These are phyloP conservation scores for Lodderomyces beijingensis DNA, from an alignment of 1,139 yeast genomes.

Conservation along the genomic window DNA sequence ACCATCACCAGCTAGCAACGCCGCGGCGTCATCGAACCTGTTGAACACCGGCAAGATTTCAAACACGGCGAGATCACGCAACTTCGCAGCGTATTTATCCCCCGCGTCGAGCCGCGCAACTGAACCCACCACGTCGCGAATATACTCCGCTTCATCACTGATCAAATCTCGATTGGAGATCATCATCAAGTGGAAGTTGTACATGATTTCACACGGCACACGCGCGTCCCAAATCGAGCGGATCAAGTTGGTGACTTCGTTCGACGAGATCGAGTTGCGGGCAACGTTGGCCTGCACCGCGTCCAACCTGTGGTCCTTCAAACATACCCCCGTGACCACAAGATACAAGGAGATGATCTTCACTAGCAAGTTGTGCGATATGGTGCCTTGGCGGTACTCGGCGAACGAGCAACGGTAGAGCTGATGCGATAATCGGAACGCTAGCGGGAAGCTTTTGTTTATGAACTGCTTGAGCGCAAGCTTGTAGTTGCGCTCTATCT, in stretches of 20 bases:
- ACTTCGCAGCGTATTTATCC: constrained; percentile 20
- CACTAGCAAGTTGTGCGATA: constrained; percentile 26
- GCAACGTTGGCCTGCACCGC: constrained; percentile 15
- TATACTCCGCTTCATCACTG: constrained; percentile 12
- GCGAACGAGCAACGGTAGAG: constrained; percentile 21
- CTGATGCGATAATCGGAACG: constrained; percentile 26
- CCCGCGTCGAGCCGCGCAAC: constrained; percentile 9
- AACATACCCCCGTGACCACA: constrained; percentile 31
- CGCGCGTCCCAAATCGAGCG: constrained; percentile 10
- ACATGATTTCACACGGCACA: constrained; percentile 33
- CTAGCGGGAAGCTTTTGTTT: constrained; percentile 33
- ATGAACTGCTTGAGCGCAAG: constrained; percentile 38
- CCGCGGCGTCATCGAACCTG: constrained; percentile 24
- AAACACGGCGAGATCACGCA: constrained; percentile 32
- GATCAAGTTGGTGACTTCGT: constrained; percentile 17
- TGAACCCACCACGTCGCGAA: constrained; percentile 12
- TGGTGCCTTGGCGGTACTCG: constrained; percentile 22
- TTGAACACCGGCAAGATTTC: constrained; percentile 33
- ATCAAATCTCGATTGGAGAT: constrained; percentile 19
- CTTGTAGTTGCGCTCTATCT: constrained; percentile 27
- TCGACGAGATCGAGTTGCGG: constrained; percentile 19
- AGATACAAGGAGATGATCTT: constrained; percentile 36
- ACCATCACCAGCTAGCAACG: constrained; percentile 21
- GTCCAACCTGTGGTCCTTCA: constrained; percentile 16
- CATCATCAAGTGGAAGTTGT: constrained; percentile 29